Evolutionary conservation across 805 yeast species (phyloP), one percentile per base, ranked within the genome.

Genomic region (Metschnikowia dekortorum): DNA sequence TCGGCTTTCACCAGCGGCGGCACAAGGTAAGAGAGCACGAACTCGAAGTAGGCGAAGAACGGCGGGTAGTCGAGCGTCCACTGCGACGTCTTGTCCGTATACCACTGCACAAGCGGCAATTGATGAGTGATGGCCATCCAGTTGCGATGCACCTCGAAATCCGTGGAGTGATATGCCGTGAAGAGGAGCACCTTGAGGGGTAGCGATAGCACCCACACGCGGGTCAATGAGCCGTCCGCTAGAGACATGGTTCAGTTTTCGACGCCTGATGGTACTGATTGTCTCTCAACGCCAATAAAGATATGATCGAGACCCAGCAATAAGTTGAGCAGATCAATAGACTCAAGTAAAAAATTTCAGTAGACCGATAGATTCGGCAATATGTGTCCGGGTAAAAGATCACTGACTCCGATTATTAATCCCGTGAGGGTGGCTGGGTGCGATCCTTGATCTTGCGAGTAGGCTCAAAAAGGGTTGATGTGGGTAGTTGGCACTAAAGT

Each of bases 11-110:
- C 95, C 0, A 62, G 30, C 1, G 58, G 45, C 0, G 96, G 96
- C 1, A 87, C 92, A 49, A 87, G 75, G 46, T 76, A 84, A 0
- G 96, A 76, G 44, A 94, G 64, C 2, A 76, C 18, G 87, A 90
- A 89, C 66, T 94, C 99, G 59, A 94, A 92, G 67, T 89, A 91
- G 0, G 99, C 99, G 68, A 94, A 94, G 61, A 90, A 88, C 0
- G 99, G 99, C 9, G 99, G 99, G 68, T 92, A 94, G 66, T 94
- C 99, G 38, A 94, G 71, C 0, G 98, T 94, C 97, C 98, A 94
- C 63, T 87, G 90, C 41, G 82, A 79, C 0, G 89, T 82, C 43
- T 74, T 67, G 56, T 94, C 96, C 39, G 75, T 64, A 64, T 94
- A 94, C 99, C 99, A 94, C 48, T 85, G 65, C 13, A 69, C 69